Conservation (phyloP, 805 yeast species). For the Jamesozyma piceae region DNA sequence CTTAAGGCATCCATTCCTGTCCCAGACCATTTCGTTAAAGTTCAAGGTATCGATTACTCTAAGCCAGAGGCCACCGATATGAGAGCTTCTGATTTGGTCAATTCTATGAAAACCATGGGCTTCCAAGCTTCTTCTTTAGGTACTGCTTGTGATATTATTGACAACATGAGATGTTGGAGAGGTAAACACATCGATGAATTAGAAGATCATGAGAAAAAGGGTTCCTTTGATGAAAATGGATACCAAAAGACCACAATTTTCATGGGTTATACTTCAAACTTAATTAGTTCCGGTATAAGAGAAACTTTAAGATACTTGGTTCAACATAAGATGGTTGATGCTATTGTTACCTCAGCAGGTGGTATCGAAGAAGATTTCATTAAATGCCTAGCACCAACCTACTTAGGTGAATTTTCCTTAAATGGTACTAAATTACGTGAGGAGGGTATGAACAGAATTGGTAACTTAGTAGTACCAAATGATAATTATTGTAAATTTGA, state of each 20-base stretch:
- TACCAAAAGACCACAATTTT: constrained; percentile 82
- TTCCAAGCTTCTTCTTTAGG: constrained; percentile 88
- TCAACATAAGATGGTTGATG: constrained; percentile 89
- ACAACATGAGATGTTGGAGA: constrained; percentile 89
- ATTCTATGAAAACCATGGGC: constrained; percentile 89
- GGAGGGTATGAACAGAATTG: constrained; percentile 95
- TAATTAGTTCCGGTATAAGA: constrained; percentile 89
- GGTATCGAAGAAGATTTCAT: constrained; percentile 97
- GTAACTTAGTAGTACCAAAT: constrained; percentile 92
- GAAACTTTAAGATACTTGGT: constrained; percentile 83
- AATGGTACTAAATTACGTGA: constrained; percentile 79
- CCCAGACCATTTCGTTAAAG: constrained; percentile 68
- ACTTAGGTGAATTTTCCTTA: constrained; percentile 80
- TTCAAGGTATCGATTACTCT: constrained; percentile 84
- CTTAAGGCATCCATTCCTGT: constrained; percentile 78
- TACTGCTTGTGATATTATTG: constrained; percentile 83
- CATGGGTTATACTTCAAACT: constrained; percentile 92
- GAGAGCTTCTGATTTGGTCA: constrained; percentile 68
- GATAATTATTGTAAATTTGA: constrained; percentile 96
- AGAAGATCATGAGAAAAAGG: constrained; percentile 61
- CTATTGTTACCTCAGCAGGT: constrained; percentile 95
- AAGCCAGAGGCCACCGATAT: constrained; percentile 65
- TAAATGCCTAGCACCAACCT: constrained; percentile 94
- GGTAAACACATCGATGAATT: constrained; percentile 65
- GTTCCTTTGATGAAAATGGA: constrained; percentile 70